phyloP scores from a whole-genome alignment of 1,284 basidiomycete species.

The Polyporus tsugae region DNA sequence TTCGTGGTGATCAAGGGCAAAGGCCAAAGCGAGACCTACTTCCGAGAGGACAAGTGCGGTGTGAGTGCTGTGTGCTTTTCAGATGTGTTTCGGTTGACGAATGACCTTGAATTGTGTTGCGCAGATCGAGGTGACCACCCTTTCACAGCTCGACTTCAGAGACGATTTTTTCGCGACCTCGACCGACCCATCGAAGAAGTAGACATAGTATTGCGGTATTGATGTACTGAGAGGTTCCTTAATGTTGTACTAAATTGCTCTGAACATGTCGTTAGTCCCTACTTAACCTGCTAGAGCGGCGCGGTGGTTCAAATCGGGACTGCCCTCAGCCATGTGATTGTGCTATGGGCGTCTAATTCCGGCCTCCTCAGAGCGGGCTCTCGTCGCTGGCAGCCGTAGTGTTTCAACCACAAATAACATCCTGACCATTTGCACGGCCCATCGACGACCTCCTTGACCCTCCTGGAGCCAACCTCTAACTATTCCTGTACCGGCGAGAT shows the following conservation, averaged over 20 bases:
- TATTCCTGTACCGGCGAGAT: conserved; percentile 23
- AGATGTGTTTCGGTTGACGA: conserved; percentile 4
- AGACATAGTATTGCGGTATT: not conserved
- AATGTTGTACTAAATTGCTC: not conserved
- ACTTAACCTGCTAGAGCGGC: not conserved
- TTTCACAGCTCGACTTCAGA: conserved; percentile 49
- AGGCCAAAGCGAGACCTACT: conserved; percentile 42
- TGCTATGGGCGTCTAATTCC: not conserved
- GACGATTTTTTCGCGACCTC: conserved; percentile 48
- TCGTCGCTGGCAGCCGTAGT: conserved; percentile 13
- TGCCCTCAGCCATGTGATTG: conserved; percentile 6
- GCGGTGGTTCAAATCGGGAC: not conserved
- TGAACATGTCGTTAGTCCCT: not conserved
- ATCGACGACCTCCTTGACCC: conserved; percentile 9
- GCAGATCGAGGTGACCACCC: conserved; percentile 50
- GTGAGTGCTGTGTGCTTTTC: conserved; percentile 38
- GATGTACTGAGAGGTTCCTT: not conserved
- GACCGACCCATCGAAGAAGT: conserved; percentile 27
- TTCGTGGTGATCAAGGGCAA: conserved; percentile 63
- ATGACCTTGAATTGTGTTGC: conserved; percentile 17
- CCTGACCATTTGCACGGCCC: conserved; percentile 9
- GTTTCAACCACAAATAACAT: conserved; percentile 18
- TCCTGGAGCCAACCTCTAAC: not conserved
- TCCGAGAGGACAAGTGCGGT: conserved; percentile 40
- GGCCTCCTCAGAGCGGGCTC: not conserved